Percentiles rank a stretch among this genome's conserved stretches.
phyloP scores from a whole-genome alignment of 139 green algal genomes.

The Diplosphaera chodatii region DNA sequence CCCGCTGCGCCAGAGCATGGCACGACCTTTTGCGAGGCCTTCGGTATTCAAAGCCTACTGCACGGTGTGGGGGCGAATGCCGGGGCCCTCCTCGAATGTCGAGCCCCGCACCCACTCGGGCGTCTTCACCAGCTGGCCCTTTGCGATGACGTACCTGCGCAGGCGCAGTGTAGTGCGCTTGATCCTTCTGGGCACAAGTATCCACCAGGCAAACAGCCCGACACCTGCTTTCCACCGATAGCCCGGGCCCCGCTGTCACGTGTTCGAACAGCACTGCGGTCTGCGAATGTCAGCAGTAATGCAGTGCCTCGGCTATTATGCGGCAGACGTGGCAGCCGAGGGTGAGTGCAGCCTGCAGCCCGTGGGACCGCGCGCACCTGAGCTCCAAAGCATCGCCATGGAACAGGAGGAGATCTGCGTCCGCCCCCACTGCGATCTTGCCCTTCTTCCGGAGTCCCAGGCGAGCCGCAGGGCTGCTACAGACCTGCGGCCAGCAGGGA shows the following conservation, averaged over 20 bases:
- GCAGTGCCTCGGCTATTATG: no score
- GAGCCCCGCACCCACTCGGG: constrained; percentile 26
- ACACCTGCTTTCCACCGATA: background rate
- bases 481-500: constrained; percentile 6
- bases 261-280: no score
- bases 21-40: no score
- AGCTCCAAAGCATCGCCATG: constrained; percentile 7
- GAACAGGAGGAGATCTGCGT: constrained; percentile 34
- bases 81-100: constrained; percentile 24
- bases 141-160: constrained; percentile 15
- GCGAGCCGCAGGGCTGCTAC: constrained; percentile 14
- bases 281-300: no score
- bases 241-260: no score
- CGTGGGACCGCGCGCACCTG: background rate
- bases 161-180: no score
- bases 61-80: constrained; percentile 14
- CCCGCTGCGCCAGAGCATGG: no score
- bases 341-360: background rate
- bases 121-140: constrained; percentile 16
- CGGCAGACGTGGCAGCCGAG: no score
- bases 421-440: constrained; percentile 14
- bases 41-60: no score
- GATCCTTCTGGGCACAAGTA: background rate
- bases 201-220: background rate
- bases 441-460: constrained; percentile 31